Evolutionary conservation across 805 yeast species (phyloP).

Genomic region (Metschnikowia hibisci): DNA sequence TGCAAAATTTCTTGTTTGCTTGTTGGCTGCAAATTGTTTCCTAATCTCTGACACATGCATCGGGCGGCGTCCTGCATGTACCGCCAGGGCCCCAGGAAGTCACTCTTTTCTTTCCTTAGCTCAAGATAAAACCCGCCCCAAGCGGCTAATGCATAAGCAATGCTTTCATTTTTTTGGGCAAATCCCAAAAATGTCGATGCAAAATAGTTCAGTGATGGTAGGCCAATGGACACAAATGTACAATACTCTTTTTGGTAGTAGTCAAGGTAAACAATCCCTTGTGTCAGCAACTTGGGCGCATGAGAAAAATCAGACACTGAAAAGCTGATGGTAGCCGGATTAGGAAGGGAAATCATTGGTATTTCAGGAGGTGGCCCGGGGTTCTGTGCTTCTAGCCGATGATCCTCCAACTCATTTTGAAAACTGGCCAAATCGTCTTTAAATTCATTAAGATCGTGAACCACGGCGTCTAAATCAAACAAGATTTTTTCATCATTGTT

Average conservation of each 20-base stretch:
- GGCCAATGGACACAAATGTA: conserved; percentile 17
- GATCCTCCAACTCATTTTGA: conserved; percentile 15
- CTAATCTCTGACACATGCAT: conserved; percentile 16
- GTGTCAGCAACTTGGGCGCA: conserved; percentile 11
- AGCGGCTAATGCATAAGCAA: conserved; percentile 19
- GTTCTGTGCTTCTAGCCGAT: conserved; percentile 1
- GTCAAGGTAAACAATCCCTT: conserved; percentile 18
- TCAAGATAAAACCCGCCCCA: conserved; percentile 22
- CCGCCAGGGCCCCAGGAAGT: conserved; percentile 18
- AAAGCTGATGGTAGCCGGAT: conserved; percentile 6
- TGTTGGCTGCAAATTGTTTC: conserved; percentile 12
- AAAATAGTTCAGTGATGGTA: conserved; percentile 19
- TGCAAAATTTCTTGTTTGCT: conserved; percentile 15
- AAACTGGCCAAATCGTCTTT: conserved; percentile 15
- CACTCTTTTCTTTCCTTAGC: conserved; percentile 12
- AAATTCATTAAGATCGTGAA: conserved; percentile 14
- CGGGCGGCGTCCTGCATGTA: conserved; percentile 21
- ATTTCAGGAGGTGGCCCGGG: background rate
- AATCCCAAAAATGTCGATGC: conserved; percentile 18
- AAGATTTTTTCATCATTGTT: background rate
- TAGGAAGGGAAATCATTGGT: background rate
- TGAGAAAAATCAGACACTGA: conserved; percentile 8
- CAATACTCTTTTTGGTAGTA: conserved; percentile 18
- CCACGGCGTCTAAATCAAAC: conserved; percentile 8
- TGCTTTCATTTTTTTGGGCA: conserved; percentile 16